Base-by-base conservation (phyloP, 257 asterid genomes). In the Parsonsia alboflavescens region DNA sequence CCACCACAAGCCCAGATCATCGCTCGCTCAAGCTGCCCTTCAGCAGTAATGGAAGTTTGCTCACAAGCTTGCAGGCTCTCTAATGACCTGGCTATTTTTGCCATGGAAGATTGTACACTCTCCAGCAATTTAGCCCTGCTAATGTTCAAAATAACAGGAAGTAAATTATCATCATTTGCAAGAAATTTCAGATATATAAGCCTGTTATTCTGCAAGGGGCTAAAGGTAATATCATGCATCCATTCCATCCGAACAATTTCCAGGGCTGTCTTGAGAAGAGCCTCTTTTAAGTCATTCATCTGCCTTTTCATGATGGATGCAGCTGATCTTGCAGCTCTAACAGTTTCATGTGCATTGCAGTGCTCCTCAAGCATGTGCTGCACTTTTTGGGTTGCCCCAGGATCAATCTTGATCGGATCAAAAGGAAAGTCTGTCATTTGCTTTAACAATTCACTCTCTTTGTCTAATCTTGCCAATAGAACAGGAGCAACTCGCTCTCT, bases 1-100 rank as follows among this genome's bases (percentile, higher is more conserved):
- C 97, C 91, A 78, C 97, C 98, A 84, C 99, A 95, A 77, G 99
- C 99, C 99, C 99, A 95, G 86, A 89, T 84, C 99, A 95, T 90
- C 66, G 99, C 99, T 85, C 99, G 87, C 90, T 95, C 98, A 79
- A 95, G 97, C 88, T 95, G 97, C 77, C 93, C 93, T 88, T 95
- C 98, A 77, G 98, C 96, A 46, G 89, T 82, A 59, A 80, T 82
- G 80, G 96, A 95, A 78, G 86, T 84, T 78, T 88, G 92, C 84
- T 90, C 99, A 80, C 93, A 95, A 76, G 85, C 85, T 82, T 90
- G 90, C 80, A 95, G 82, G 85, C 85, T 75, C 79, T 95, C 97
- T 77, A 90, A 82, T 53, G 94, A 87, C 82, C 89, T 91, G 82
- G 93, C 88, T 79, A 90, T 88, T 74, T 82, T 82, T 61, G 89